These are phyloP conservation scores for Puccinia coronata DNA, from an alignment of 1,284 basidiomycete genomes.

Conservation along the genomic window DNA sequence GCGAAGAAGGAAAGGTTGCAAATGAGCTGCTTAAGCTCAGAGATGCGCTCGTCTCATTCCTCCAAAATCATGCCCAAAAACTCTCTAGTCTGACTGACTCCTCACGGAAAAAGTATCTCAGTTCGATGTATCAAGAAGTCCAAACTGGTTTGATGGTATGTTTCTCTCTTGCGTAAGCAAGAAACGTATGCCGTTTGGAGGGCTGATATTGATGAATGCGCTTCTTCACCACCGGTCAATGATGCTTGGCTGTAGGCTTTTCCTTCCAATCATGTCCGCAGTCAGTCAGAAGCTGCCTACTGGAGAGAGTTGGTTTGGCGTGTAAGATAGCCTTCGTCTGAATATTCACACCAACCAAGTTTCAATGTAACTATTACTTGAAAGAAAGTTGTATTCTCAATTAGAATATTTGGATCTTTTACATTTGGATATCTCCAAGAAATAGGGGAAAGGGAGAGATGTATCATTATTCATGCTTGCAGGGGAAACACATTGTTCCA, in stretches of 20 bases:
- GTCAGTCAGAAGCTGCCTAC: slow-evolving; percentile 36
- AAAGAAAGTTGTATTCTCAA: too few species aligned
- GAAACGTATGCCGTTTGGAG: background rate
- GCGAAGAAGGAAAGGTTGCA: slow-evolving; percentile 23
- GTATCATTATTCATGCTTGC: too few species aligned
- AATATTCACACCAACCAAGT: too few species aligned
- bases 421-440: too few species aligned
- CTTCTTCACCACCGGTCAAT: background rate
- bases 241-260: background rate
- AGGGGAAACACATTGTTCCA: too few species aligned
- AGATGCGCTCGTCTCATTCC: slow-evolving; percentile 20
- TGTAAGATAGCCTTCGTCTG: background rate
- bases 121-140: slow-evolving; percentile 34
- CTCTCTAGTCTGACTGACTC: background rate
- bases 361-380: too few species aligned
- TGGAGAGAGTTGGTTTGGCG: slow-evolving; percentile 47
- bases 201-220: background rate
- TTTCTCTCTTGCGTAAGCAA: background rate
- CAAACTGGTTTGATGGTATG: slow-evolving; percentile 27
- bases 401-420: too few species aligned
- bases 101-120: background rate
- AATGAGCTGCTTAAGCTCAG: slow-evolving; percentile 18
- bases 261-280: slow-evolving; percentile 28
- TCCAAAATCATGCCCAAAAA: slow-evolving; percentile 16
- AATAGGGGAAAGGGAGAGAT: too few species aligned